phyloP scores from a whole-genome alignment of 2,329 filamentous ascomycete genomes.

The Fusarium pininemorale region DNA sequence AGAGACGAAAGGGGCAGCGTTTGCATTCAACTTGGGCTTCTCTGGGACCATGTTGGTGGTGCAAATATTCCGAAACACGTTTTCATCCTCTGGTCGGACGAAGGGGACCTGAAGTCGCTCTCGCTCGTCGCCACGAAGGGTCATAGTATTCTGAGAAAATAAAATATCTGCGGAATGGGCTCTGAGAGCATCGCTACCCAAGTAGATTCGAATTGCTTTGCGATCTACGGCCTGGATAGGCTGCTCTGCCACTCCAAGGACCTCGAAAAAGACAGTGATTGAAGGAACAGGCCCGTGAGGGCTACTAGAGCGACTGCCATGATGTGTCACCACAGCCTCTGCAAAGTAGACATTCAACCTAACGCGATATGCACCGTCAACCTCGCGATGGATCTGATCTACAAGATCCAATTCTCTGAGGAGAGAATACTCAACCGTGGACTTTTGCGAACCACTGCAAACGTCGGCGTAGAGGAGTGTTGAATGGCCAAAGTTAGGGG shows the following conservation, averaged over 20 bases:
- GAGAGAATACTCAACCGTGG: slow-evolving; percentile 79
- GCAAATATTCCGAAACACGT: slow-evolving; percentile 78
- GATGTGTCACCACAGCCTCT: slow-evolving; percentile 84
- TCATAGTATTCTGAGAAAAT: slow-evolving; percentile 90
- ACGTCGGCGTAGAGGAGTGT: slow-evolving; percentile 90
- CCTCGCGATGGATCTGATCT: slow-evolving; percentile 71
- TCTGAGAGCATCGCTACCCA: slow-evolving; percentile 88
- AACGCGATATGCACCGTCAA: slow-evolving; percentile 73
- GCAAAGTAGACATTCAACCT: slow-evolving; percentile 87
- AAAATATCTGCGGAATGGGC: slow-evolving; percentile 89
- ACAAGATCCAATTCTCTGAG: slow-evolving; percentile 77
- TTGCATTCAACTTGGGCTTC: slow-evolving; percentile 68
- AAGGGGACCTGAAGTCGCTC: slow-evolving; percentile 91
- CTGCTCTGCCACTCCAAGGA: slow-evolving; percentile 67
- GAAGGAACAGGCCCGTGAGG: slow-evolving; percentile 77
- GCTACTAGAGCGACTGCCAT: slow-evolving; percentile 75
- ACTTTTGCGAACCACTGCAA: slow-evolving; percentile 90
- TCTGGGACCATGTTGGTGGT: slow-evolving; percentile 67
- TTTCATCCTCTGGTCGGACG: slow-evolving; percentile 89
- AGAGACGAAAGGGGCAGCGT: slow-evolving; percentile 54
- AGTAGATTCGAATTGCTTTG: slow-evolving; percentile 81
- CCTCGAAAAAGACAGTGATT: slow-evolving; percentile 81
- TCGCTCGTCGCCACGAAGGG: slow-evolving; percentile 84
- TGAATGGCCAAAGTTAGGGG: slow-evolving; percentile 87
- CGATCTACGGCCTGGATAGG: slow-evolving; percentile 47